Evolutionary conservation across 1,284 basidiomycete species (phyloP).

Genomic region (Neonothopanus nambi): DNA sequence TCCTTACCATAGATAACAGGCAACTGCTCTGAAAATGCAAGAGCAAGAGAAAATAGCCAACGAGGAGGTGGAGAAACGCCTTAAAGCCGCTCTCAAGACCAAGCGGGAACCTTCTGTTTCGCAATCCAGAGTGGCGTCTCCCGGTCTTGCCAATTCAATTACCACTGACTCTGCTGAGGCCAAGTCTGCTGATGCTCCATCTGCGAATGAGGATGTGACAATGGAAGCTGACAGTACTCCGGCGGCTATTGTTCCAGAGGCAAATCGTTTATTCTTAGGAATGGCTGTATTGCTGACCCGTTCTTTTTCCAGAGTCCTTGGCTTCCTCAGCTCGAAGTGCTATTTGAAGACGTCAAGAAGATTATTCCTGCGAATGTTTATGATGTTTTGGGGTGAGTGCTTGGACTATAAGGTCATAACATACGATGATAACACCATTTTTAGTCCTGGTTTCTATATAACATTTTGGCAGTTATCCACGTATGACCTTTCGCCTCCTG

Average conservation of each 20-base stretch:
- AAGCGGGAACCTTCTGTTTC: constrained; percentile 65
- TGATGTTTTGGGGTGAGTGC: constrained; percentile 70
- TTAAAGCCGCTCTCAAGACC: constrained; percentile 74
- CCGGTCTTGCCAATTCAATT: constrained; percentile 19
- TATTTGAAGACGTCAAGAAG: constrained; percentile 72
- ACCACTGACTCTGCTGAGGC: constrained; percentile 30
- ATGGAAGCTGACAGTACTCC: constrained; percentile 47
- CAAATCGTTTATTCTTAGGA: constrained; percentile 19
- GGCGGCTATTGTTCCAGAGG: constrained; percentile 32
- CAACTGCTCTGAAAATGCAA: constrained; percentile 56
- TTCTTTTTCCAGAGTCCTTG: constrained; percentile 58
- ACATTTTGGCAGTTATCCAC: constrained; percentile 95
- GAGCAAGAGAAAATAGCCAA: constrained; percentile 66
- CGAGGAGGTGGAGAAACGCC: constrained; percentile 73
- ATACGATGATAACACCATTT: constrained; percentile 1
- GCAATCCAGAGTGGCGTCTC: constrained; percentile 59
- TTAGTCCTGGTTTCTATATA: constrained; percentile 84
- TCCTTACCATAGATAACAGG: constrained; percentile 33
- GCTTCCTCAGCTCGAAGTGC: constrained; percentile 66
- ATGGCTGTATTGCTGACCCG: neutral
- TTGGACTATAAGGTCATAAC: neutral
- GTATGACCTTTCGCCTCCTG: constrained; percentile 81
- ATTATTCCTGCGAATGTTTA: constrained; percentile 65
- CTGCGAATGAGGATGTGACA: constrained; percentile 45
- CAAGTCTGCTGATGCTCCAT: constrained; percentile 35